Percentiles rank a stretch among this genome's conserved stretches.
phyloP scores from a whole-genome alignment of 2,329 filamentous ascomycete species.

The Diaporthe sp. region DNA sequence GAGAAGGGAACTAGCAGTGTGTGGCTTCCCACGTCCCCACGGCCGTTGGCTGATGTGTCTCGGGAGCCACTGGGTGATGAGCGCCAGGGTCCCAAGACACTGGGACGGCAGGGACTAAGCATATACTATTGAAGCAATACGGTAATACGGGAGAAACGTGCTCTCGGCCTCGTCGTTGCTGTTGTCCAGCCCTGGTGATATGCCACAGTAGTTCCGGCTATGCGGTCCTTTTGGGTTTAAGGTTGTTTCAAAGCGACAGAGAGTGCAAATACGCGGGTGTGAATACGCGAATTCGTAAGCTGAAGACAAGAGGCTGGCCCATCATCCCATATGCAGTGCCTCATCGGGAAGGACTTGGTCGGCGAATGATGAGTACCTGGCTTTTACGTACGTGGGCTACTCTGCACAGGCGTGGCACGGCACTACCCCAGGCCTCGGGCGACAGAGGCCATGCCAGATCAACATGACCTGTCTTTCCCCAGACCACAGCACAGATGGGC shows the following conservation, averaged over 20 bases:
- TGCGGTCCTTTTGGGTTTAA: constrained; percentile 1
- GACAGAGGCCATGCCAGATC: neutral
- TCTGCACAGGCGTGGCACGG: neutral
- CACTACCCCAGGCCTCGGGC: neutral
- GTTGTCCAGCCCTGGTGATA: neutral
- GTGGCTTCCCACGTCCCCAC: constrained; percentile 4
- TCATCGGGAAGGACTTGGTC: constrained; percentile 13
- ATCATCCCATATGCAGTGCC: neutral
- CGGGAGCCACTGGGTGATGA: constrained; percentile 25
- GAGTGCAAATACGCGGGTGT: constrained; percentile 6
- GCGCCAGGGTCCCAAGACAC: constrained; percentile 15
- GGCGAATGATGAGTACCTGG: neutral
- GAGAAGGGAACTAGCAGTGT: constrained; percentile 14
- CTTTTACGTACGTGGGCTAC: neutral
- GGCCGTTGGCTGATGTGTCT: constrained; percentile 21
- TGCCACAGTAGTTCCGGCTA: constrained; percentile 13
- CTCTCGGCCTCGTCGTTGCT: neutral
- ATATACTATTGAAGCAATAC: neutral
- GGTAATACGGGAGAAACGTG: neutral
- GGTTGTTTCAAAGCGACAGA: constrained; percentile 8
- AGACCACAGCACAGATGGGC: neutral
- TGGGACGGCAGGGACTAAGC: neutral
- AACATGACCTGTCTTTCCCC: too few relatives aligned
- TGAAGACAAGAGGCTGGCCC: neutral
- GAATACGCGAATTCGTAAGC: neutral